Percentiles rank a stretch among this genome's conserved stretches.
Conservation (phyloP, 495 filamentous ascomycete genomes). For the Annulohypoxylon maeteangense region DNA sequence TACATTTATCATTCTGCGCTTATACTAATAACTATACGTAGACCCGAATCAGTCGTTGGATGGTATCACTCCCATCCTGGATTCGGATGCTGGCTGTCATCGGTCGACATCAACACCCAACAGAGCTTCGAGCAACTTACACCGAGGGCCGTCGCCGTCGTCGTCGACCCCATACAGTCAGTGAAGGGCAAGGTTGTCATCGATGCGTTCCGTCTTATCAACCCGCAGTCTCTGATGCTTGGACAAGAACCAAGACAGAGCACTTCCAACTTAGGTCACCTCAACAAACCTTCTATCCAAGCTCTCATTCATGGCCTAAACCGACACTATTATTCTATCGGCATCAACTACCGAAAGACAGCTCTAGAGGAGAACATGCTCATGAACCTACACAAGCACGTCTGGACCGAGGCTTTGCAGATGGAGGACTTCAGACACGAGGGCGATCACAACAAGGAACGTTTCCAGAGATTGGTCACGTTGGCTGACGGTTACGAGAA, state of each 20-base stretch:
- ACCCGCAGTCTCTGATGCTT: constrained; percentile 97
- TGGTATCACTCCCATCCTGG: constrained; percentile 99
- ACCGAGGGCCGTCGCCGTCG: constrained; percentile 94
- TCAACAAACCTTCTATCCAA: constrained; percentile 99
- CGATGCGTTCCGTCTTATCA: constrained; percentile 98
- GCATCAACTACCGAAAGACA: constrained; percentile 97
- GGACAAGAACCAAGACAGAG: constrained; percentile 98
- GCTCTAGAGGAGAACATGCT: constrained; percentile 99
- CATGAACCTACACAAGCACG: constrained; percentile 99
- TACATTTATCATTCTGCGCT: background rate
- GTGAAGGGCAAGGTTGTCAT: constrained; percentile 99
- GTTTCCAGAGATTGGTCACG: constrained; percentile 84
- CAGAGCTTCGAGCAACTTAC: constrained; percentile 99
- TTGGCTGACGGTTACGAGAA: constrained; percentile 98
- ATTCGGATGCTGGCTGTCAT: constrained; percentile 98
- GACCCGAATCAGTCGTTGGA: constrained; percentile 95
- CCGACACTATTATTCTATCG: constrained; percentile 98
- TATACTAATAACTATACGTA: constrained; percentile 50
- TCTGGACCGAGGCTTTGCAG: constrained; percentile 96
- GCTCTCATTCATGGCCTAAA: constrained; percentile 99
- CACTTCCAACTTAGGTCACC: constrained; percentile 95
- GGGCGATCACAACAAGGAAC: constrained; percentile 81
- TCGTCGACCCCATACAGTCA: constrained; percentile 98
- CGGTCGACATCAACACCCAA: constrained; percentile 99
- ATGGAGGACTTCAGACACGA: constrained; percentile 96